Evolutionary conservation across 805 yeast species (phyloP).

Genomic region (Candida corydali): DNA sequence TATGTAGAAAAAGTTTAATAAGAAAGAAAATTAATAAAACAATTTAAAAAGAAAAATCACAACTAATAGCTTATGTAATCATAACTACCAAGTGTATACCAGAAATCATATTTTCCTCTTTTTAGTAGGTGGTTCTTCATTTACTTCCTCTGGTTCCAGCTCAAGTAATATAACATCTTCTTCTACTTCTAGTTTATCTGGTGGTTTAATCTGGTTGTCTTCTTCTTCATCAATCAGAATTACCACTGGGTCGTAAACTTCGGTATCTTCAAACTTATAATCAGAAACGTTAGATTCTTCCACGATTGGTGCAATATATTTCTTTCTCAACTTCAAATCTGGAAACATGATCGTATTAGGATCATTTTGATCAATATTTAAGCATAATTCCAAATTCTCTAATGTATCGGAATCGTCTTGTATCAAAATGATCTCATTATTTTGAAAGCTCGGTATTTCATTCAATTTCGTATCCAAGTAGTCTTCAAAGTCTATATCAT

Average conservation of each 20-base stretch:
- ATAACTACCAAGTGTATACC: no score
- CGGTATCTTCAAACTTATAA: slow-evolving; percentile 10
- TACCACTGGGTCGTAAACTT: slow-evolving; percentile 1
- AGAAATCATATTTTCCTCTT: slow-evolving; percentile 4
- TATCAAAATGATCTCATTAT: slow-evolving; percentile 64
- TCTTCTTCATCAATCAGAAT: background rate
- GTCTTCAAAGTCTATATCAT: slow-evolving; percentile 88
- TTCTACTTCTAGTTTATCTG: slow-evolving; percentile 10
- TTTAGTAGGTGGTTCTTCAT: slow-evolving; percentile 9
- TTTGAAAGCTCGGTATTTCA: slow-evolving; percentile 47
- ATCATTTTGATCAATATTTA: slow-evolving; percentile 21
- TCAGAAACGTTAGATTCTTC: slow-evolving; percentile 2
- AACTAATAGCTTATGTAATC: no score
- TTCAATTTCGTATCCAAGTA: slow-evolving; percentile 47
- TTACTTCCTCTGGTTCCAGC: slow-evolving; percentile 6
- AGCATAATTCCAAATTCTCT: slow-evolving; percentile 60
- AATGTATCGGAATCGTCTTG: slow-evolving; percentile 75
- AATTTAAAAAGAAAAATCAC: no score
- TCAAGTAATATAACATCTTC: slow-evolving; percentile 2
- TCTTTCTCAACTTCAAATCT: slow-evolving; percentile 12
- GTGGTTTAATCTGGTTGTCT: background rate
- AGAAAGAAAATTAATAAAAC: no score
- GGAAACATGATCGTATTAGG: slow-evolving; percentile 11
- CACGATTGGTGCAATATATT: slow-evolving; percentile 6
- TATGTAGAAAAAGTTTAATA: no score